phyloP scores from a whole-genome alignment of 306 rosid genomes.

The Arachis hypogaea region DNA sequence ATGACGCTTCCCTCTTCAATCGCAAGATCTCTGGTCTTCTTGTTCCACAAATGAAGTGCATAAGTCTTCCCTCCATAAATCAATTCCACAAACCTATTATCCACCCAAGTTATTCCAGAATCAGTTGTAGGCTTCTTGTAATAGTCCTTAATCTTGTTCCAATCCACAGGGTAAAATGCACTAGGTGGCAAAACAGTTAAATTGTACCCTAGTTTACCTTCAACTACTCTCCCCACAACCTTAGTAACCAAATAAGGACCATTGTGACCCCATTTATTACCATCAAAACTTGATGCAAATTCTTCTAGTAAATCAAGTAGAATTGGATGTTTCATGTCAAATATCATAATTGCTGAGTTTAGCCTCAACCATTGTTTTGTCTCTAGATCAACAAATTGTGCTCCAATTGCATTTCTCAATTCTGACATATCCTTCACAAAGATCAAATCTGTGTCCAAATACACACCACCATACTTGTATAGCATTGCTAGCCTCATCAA shows the following conservation, averaged over 20 bases:
- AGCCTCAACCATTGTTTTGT: constrained; percentile 57
- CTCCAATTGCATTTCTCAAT: constrained; percentile 60
- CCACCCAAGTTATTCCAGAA: constrained; percentile 43
- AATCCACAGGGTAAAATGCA: constrained; percentile 65
- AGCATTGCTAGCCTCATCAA: constrained; percentile 55
- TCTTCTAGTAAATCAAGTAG: constrained; percentile 56
- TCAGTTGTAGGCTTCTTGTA: constrained; percentile 45
- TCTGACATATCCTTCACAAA: constrained; percentile 46
- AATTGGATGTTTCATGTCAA: constrained; percentile 63
- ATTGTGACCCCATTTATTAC: constrained; percentile 63
- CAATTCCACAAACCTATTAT: constrained; percentile 44
- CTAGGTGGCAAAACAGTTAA: constrained; percentile 46
- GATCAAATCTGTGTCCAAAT: constrained; percentile 60
- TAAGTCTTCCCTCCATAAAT: constrained; percentile 39
- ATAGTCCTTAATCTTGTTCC: constrained; percentile 50
- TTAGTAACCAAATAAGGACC: constrained; percentile 69
- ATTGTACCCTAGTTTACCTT: constrained; percentile 40
- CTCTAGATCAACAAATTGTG: constrained; percentile 47
- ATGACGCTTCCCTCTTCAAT: constrained; percentile 65
- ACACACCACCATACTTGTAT: constrained; percentile 67
- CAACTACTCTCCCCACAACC: constrained; percentile 49
- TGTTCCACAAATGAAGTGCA: constrained; percentile 66
- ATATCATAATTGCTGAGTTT: constrained; percentile 61
- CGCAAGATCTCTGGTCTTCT: constrained; percentile 44
- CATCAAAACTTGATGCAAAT: constrained; percentile 61